Base-by-base conservation (phyloP, 495 filamentous ascomycete species). In the Rhypophila decipiens region DNA sequence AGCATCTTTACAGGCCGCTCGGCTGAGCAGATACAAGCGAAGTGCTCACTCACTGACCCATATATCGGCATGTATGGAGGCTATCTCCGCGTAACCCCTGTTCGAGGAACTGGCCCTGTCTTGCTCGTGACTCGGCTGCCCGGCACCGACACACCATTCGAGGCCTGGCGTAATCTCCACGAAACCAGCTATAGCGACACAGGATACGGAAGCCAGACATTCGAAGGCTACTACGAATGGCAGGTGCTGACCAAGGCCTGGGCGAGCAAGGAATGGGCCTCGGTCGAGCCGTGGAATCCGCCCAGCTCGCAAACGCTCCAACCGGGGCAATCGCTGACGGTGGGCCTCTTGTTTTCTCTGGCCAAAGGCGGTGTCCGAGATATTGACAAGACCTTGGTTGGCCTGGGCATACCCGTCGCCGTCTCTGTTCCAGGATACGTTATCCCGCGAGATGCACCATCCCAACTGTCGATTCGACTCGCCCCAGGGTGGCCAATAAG, bases 211-310 rank as follows among this genome's bases (percentile, higher is more conserved):
- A 74, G 66, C 43, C 73, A 76, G 42, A 72, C 67, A 0, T 79
- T 73, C 39, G 74, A 79, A 49, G 74, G 74, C 0, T 66, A 71
- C 47, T 79, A 78, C 42, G 72, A 74, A 50, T 79, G 71, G 70
- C 71, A 77, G 46, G 63, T 69, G 1, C 61, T 72, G 38, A 69
- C 60, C 18, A 58, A 62, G 24, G 74, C 72, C 1, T 76, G 67
- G 51, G 74, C 73, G 0, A 66, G 75, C 46, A 67, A 65, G 0
- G 73, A 79, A 49, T 79, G 75, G 76, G 56, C 49, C 4, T 48
- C 39, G 2, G 59, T 54, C 3, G 49, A 57, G 13, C 72, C 73
- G 1, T 76, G 74, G 75, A 76, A 78, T 53, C 11, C 60, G 13
- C 71, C 73, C 5, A 70, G 67, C 1, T 76, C 73, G 3, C 46